Conservation (phyloP, 2,329 filamentous ascomycete genomes). For the Uncinocarpus reesii region DNA sequence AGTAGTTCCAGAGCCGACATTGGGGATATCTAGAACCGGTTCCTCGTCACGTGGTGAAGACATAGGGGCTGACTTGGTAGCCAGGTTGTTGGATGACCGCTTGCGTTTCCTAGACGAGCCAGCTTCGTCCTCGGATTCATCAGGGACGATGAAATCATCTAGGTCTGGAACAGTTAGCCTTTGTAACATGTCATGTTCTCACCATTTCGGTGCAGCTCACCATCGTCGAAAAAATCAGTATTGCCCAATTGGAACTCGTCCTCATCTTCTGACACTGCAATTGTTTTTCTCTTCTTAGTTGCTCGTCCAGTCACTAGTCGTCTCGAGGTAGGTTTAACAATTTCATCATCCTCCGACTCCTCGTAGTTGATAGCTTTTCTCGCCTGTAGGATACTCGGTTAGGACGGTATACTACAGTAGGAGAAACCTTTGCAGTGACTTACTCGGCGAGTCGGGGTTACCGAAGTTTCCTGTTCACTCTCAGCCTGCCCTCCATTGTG, state of each 20-base stretch:
- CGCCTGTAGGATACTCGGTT: constrained; percentile 31
- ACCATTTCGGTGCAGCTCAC: constrained; percentile 33
- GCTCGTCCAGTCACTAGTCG: constrained; percentile 37
- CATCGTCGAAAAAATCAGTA: constrained; percentile 42
- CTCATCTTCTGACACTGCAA: constrained; percentile 57
- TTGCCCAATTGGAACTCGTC: constrained; percentile 54
- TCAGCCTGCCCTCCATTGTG: constrained; percentile 34
- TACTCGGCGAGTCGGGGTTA: constrained; percentile 76
- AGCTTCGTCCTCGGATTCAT: constrained; percentile 72
- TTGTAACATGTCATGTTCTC: constrained; percentile 11
- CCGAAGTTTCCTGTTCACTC: constrained; percentile 38
- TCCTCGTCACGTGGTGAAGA: constrained; percentile 44
- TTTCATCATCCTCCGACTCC: constrained; percentile 70
- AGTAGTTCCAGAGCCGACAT: constrained; percentile 57
- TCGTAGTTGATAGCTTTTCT: constrained; percentile 63
- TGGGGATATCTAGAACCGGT: constrained; percentile 44
- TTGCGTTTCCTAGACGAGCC: constrained; percentile 62
- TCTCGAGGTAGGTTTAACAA: constrained; percentile 48
- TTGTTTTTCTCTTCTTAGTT: constrained; percentile 51
- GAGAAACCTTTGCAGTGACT: constrained; percentile 16
- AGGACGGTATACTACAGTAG: background rate
- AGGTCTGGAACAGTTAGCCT: constrained; percentile 48
- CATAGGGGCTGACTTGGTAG: constrained; percentile 26
- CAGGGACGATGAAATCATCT: constrained; percentile 77
- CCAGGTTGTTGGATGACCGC: constrained; percentile 42